phyloP scores from a whole-genome alignment of 495 filamentous ascomycete genomes.

The Xylaria flabelliformis region DNA sequence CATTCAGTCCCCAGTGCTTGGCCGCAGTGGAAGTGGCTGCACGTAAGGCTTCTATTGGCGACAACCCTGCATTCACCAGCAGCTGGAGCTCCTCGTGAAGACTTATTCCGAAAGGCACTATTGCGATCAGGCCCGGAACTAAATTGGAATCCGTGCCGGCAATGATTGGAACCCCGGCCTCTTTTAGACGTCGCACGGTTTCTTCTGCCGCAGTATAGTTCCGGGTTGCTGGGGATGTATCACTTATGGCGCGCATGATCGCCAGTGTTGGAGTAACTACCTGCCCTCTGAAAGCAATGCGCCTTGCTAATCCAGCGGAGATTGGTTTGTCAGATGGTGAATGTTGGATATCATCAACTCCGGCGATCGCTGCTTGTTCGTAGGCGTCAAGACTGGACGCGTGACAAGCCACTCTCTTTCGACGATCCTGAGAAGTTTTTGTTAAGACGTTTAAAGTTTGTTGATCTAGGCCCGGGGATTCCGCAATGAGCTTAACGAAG shows the following conservation, averaged over 20 bases:
- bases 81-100: slow-evolving; percentile 18
- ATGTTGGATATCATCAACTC: slow-evolving; percentile 12
- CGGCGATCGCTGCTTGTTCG: background rate
- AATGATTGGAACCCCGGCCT: slow-evolving; percentile 13
- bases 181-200: slow-evolving; percentile 10
- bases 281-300: slow-evolving; percentile 6
- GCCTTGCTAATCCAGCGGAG: background rate
- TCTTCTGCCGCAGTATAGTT: slow-evolving; percentile 18
- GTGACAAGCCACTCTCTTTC: slow-evolving; percentile 11
- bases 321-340: slow-evolving; percentile 3
- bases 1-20: slow-evolving; percentile 10
- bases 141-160: slow-evolving; percentile 16
- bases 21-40: slow-evolving; percentile 9
- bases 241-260: slow-evolving; percentile 12
- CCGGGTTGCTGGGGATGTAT: slow-evolving; percentile 1
- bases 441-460: slow-evolving; percentile 17
- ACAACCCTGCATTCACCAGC: slow-evolving; percentile 14
- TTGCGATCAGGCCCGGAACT: slow-evolving; percentile 5
- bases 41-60: slow-evolving; percentile 18
- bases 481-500: slow-evolving; percentile 19
- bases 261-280: slow-evolving; percentile 9
- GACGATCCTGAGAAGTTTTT: slow-evolving; percentile 14
- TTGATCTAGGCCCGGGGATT: slow-evolving; percentile 14
- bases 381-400: slow-evolving; percentile 1
- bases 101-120: slow-evolving; percentile 17